A percentile compares a stretch with the other conserved stretches of the same genome.
Evolutionary conservation across 2,329 filamentous ascomycete species (phyloP).

Genomic region (Chaetomium globosum): DNA sequence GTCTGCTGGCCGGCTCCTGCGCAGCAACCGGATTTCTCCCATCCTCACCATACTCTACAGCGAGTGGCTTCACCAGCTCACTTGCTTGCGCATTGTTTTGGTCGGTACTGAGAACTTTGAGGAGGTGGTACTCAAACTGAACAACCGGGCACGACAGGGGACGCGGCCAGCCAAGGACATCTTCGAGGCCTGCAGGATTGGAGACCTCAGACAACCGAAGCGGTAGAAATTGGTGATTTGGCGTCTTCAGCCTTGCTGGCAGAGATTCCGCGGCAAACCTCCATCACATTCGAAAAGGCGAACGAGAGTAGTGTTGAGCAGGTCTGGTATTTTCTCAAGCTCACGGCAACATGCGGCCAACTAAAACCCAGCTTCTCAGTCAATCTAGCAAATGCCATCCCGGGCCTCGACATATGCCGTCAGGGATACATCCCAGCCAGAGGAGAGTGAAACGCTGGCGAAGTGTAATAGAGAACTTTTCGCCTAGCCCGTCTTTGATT

Average conservation of each 20-base stretch:
- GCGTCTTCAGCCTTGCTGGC: too few species aligned
- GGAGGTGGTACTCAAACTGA: too few species aligned
- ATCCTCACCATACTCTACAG: too few species aligned
- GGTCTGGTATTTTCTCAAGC: not conserved
- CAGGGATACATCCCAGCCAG: not conserved
- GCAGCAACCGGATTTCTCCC: not conserved
- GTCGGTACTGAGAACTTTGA: too few species aligned
- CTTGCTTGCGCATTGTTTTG: too few species aligned
- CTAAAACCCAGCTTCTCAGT: not conserved
- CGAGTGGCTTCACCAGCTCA: too few species aligned
- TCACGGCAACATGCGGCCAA: not conserved
- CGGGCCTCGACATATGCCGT: not conserved
- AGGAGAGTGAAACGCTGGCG: not conserved
- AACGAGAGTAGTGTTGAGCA: too few species aligned
- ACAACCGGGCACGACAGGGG: too few species aligned
- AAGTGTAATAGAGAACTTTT: too few species aligned
- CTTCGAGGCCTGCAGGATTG: not conserved
- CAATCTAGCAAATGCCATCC: too few species aligned
- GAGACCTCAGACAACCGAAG: not conserved
- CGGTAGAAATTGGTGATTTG: not conserved
- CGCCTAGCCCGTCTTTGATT: too few species aligned
- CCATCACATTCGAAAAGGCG: not conserved
- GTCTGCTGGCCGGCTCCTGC: constrained; percentile 6
- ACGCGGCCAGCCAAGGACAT: too few species aligned
- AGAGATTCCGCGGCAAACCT: not conserved